Evolutionary conservation across 2,329 filamentous ascomycete species (phyloP).

Genomic region (Alternaria conjuncta): DNA sequence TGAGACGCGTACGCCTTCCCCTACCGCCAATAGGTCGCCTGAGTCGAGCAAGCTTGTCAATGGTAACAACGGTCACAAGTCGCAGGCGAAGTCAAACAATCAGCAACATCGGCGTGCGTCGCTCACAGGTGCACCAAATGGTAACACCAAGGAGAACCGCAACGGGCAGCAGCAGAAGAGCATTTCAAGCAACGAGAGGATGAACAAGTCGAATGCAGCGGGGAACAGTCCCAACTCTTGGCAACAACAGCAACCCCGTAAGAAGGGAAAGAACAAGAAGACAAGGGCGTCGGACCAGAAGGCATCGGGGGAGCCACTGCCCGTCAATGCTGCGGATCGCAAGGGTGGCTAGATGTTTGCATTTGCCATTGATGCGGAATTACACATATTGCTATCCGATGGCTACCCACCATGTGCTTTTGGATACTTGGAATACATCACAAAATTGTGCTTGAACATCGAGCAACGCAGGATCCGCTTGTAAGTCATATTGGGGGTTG

Average conservation of each 20-base stretch:
- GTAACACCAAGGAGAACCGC: conserved; percentile 31
- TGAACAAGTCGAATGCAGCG: conserved; percentile 24
- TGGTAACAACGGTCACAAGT: conserved; percentile 36
- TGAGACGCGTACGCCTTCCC: conserved; percentile 74
- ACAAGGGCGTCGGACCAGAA: conserved; percentile 40
- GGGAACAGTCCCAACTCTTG: conserved; percentile 21
- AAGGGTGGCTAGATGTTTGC: conserved; percentile 51
- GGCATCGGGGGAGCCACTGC: conserved; percentile 50
- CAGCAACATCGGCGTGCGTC: conserved; percentile 38
- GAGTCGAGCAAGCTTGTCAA: conserved; percentile 39
- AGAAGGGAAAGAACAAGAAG: conserved; percentile 37
- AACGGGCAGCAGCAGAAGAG: conserved; percentile 34
- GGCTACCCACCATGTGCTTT: not conserved
- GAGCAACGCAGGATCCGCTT: not conserved
- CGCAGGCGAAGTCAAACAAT: conserved; percentile 35
- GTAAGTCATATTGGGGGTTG: not conserved
- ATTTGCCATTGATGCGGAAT: not conserved
- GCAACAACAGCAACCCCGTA: conserved; percentile 26
- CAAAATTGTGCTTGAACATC: not conserved
- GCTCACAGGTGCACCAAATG: conserved; percentile 27
- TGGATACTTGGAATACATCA: conserved; percentile 3
- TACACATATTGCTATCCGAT: not conserved
- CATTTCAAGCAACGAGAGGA: conserved; percentile 30
- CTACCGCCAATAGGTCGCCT: conserved; percentile 60
- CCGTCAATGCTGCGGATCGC: conserved; percentile 53